phyloP scores from a whole-genome alignment of 441 rosid genomes.

The Erodium texanum region DNA sequence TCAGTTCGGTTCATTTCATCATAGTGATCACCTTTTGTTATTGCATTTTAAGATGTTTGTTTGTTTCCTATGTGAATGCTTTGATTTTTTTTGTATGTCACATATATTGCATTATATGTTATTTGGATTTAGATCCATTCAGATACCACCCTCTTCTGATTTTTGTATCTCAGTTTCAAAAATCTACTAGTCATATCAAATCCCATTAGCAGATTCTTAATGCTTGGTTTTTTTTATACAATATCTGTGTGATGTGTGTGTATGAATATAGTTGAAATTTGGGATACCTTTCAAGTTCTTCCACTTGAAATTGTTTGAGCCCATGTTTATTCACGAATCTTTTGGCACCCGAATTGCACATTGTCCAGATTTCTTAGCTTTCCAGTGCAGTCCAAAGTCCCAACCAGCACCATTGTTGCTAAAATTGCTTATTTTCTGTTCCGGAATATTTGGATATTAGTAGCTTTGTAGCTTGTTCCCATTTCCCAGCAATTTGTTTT shows the following conservation, averaged over 20 bases:
- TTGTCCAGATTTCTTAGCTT: no score
- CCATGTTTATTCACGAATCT: neutral
- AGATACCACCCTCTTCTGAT: neutral
- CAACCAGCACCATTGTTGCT: neutral
- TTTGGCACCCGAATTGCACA: neutral
- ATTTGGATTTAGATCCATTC: neutral
- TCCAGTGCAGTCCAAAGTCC: neutral
- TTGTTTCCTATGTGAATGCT: no score
- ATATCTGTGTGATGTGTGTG: neutral
- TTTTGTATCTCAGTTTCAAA: neutral
- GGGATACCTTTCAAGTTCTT: neutral
- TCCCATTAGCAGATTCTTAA: neutral
- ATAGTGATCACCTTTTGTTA: neutral
- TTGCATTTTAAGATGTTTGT: neutral
- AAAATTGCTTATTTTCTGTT: neutral
- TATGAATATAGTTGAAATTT: neutral
- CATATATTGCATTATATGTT: no score
- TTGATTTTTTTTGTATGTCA: no score
- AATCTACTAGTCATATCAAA: neutral
- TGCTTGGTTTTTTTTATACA: neutral
- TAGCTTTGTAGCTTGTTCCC: neutral
- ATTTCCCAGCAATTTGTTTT: neutral
- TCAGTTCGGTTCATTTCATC: no score
- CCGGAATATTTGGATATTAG: neutral
- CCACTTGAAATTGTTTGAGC: no score